These are phyloP conservation scores for Plasmodium ovale DNA, from an alignment of 169 alveolate genomes.

Conservation along the genomic window DNA sequence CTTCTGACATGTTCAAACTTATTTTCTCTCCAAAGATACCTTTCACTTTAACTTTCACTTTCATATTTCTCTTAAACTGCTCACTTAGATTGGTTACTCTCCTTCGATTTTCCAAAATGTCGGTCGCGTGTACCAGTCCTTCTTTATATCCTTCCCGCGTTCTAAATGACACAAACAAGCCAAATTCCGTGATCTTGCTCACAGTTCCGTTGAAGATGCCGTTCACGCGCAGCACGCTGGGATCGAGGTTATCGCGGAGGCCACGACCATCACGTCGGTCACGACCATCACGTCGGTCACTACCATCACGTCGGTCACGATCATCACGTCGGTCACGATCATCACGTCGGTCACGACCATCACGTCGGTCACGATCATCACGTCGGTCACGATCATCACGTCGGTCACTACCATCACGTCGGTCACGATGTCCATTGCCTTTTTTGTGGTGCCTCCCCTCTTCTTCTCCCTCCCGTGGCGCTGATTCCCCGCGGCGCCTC, in stretches of 20 bases:
- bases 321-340: neutral
- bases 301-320: neutral
- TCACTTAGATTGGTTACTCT: conserved; percentile 57
- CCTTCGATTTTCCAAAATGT: conserved; percentile 72
- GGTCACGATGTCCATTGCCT: neutral
- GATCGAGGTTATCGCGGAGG: neutral
- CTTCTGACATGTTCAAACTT: conserved; percentile 89
- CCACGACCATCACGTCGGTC: conserved; percentile 7
- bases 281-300: too few relatives aligned
- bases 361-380: too few relatives aligned
- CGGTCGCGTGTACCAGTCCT: conserved; percentile 88
- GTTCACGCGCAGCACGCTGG: conserved; percentile 1
- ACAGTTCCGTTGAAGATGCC: conserved; percentile 83
- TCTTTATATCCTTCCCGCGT: conserved; percentile 81
- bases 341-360: conserved; percentile 18
- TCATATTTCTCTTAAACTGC: conserved; percentile 55
- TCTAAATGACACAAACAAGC: conserved; percentile 84
- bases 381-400: neutral
- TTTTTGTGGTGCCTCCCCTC: neutral
- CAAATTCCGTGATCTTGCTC: conserved; percentile 82
- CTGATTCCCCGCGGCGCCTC: neutral
- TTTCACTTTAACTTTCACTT: conserved; percentile 77
- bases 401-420: neutral
- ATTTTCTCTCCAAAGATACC: conserved; percentile 77
- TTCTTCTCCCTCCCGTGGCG: neutral